Base-by-base conservation (phyloP, 352 stramenopile genomes). In the Pythium dissotocum region DNA sequence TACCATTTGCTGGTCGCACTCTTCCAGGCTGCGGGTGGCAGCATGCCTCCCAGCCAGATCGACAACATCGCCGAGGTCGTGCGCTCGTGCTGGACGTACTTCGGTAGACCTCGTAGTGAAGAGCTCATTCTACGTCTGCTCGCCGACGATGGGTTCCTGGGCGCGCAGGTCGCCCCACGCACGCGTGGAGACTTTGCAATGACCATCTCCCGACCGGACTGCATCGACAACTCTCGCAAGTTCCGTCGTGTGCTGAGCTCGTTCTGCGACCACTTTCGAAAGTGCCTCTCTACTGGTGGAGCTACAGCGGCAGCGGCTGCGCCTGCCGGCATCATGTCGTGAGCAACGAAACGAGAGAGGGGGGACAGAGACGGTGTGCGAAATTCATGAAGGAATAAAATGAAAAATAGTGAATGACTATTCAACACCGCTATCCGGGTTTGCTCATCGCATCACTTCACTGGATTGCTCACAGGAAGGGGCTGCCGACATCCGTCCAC, bases 231-330 rank as follows among this genome's bases (percentile, higher is more conserved):
- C 59, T 74, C 83, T 60, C 83, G 83, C 71, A 93, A 93, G 63
- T 93, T 93, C 56, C 89, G 87, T 46, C 85, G 85, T 36, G 83
- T 91, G 28, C 69, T 94, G 14, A 83, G 76, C 35, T 73, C 83
- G 38, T 94, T 94, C 62, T 94, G 85, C 65, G 82, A 89, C 52
- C 85, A 94, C 61, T 92, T 92, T 61, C 83, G 83, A 55, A 85
- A 87, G 70, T 83, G 72, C 14, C 60, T 90, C 35, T 77, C 42
- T 13, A 56, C 35, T 26, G 14, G 18, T 26, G 42, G 42, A 44
- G 38, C 38, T 13, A 13, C 10, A 33, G n/a, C 46, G 18, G n/a
- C 46, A 54, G 49, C 44, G n/a, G 28, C 54, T 4, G 28, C 46
- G 8, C 16, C 74, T 2, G 48, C 71, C 2, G 58, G 65, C 18